Percentiles rank a stretch among this genome's conserved stretches.
These are phyloP conservation scores for Fusarium guadeloupense DNA, from an alignment of 2,329 filamentous ascomycete genomes.

Conservation along the genomic window DNA sequence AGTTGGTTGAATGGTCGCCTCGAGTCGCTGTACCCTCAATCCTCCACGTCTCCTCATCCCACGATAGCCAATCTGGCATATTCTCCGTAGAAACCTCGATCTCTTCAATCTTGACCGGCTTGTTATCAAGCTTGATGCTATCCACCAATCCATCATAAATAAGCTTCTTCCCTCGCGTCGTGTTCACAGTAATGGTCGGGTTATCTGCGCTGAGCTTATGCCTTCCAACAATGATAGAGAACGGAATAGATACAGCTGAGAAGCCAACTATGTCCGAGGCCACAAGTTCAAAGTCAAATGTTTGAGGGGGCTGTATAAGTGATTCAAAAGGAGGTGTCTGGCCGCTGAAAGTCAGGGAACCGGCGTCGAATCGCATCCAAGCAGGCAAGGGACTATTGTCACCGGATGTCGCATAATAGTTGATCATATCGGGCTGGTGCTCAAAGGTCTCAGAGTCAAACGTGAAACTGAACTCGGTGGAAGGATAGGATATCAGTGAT, in stretches of 20 bases:
- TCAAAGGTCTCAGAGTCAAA: constrained; percentile 71
- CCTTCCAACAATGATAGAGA: constrained; percentile 76
- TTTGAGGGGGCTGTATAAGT: constrained; percentile 73
- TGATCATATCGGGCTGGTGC: constrained; percentile 60
- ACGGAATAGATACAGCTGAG: constrained; percentile 69
- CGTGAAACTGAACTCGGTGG: constrained; percentile 61
- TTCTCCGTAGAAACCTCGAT: constrained; percentile 62
- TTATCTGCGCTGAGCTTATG: constrained; percentile 74
- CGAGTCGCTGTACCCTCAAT: constrained; percentile 72
- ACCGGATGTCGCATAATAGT: constrained; percentile 80
- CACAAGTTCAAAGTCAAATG: constrained; percentile 75
- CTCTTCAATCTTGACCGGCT: constrained; percentile 57
- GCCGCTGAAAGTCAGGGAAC: constrained; percentile 73
- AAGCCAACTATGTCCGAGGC: constrained; percentile 85
- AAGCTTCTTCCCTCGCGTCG: constrained; percentile 62
- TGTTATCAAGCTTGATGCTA: constrained; percentile 67
- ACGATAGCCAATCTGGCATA: constrained; percentile 74
- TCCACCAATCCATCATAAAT: constrained; percentile 61
- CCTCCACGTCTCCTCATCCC: constrained; percentile 69
- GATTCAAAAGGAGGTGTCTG: constrained; percentile 72
- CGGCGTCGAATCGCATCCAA: constrained; percentile 80
- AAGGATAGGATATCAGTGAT: constrained; percentile 65
- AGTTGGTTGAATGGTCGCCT: constrained; percentile 66
- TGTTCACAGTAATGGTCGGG: constrained; percentile 64
- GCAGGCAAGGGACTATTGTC: constrained; percentile 86